These are phyloP conservation scores for Aspergillus bridgeri DNA, from an alignment of 495 filamentous ascomycete genomes.

Conservation along the genomic window DNA sequence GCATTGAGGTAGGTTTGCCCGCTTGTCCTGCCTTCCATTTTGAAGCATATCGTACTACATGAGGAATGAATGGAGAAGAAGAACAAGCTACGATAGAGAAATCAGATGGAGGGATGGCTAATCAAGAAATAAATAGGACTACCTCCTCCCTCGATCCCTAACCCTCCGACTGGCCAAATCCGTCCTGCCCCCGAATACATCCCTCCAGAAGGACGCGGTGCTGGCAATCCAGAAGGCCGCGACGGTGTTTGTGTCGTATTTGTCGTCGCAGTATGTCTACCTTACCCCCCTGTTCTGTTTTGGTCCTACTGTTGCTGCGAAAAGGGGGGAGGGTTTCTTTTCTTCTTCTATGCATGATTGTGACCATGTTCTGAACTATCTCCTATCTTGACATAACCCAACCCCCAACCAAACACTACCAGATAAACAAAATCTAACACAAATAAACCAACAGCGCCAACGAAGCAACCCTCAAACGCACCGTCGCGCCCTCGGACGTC, in stretches of 20 bases:
- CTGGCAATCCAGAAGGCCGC: conserved; percentile 88
- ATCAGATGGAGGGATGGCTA: conserved; percentile 7
- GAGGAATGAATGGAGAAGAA: too few species aligned
- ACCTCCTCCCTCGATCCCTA: conserved; percentile 88
- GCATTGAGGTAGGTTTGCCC: conserved; percentile 35
- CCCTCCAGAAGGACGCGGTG: conserved; percentile 90
- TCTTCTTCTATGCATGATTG: background rate
- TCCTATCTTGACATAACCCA: too few species aligned
- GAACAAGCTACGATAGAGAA: too few species aligned
- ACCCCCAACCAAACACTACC: background rate
- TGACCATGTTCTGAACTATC: too few species aligned
- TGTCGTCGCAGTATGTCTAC: conserved; percentile 69
- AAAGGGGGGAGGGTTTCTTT: too few species aligned
- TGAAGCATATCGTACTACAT: too few species aligned
- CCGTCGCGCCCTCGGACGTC: conserved; percentile 79
- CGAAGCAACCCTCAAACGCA: conserved; percentile 75
- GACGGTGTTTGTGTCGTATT: conserved; percentile 89
- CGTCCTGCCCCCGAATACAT: conserved; percentile 93
- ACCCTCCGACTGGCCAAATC: conserved; percentile 90
- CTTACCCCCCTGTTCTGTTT: conserved; percentile 3
- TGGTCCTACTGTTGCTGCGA: too few species aligned
- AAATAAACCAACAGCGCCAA: conserved; percentile 58
- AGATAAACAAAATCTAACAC: background rate
- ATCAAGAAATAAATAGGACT: conserved; percentile 57
- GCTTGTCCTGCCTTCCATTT: background rate